phyloP scores from a whole-genome alignment of 768 basidiomycete species.

The Termitomyces sp. region DNA sequence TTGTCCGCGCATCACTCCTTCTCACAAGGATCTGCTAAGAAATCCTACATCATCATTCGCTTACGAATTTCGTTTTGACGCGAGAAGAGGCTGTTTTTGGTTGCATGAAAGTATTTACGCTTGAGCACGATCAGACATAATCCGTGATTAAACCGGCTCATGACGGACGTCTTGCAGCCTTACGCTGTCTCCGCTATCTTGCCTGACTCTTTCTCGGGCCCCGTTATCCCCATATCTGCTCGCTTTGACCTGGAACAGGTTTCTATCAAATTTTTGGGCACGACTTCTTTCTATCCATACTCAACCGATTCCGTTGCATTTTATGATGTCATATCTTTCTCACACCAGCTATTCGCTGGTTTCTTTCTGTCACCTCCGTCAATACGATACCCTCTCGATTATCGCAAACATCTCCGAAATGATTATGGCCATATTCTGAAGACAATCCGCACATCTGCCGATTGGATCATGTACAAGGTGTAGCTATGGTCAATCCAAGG shows the following conservation, averaged over 20 bases:
- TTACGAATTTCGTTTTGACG: constrained; percentile 35
- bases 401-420: constrained; percentile 77
- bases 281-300: constrained; percentile 87
- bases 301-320: constrained; percentile 87
- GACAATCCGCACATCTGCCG: constrained; percentile 47
- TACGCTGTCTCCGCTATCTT: constrained; percentile 32
- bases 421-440: constrained; percentile 67
- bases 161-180: constrained; percentile 54
- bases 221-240: constrained; percentile 12
- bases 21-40: constrained; percentile 47
- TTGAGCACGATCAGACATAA: constrained; percentile 75
- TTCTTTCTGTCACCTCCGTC: constrained; percentile 74
- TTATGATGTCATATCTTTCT: constrained; percentile 88
- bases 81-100: constrained; percentile 61
- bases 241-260: constrained; percentile 43
- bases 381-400: constrained; percentile 75
- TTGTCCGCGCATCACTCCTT: constrained; percentile 64
- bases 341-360: constrained; percentile 66
- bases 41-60: constrained; percentile 34
- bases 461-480: constrained; percentile 48
- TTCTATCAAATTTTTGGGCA: constrained; percentile 53
- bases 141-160: constrained; percentile 63
- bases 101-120: constrained; percentile 94
- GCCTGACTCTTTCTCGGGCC: constrained; percentile 5
- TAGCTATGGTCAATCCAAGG: constrained; percentile 64